Evolutionary conservation across 2,329 filamentous ascomycete species (phyloP).

Genomic region (Epichloe scottii): DNA sequence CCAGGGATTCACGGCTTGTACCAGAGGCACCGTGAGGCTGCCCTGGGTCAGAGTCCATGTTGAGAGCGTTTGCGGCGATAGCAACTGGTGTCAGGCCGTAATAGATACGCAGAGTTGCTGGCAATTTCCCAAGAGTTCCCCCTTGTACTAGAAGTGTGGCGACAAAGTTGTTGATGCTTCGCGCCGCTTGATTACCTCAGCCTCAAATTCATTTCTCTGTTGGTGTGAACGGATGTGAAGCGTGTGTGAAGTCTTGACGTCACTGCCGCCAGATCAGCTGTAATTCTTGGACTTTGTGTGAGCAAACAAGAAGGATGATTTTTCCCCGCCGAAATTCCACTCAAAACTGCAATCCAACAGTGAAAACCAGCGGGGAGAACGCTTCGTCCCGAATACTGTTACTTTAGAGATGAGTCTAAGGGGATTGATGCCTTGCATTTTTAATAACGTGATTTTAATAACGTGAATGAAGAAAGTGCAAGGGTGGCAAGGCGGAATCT

Average conservation of each 20-base stretch:
- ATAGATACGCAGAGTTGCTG: neutral
- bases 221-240: neutral
- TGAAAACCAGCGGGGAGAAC: neutral
- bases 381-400: neutral
- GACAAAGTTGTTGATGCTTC: neutral
- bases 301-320: neutral
- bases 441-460: neutral
- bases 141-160: neutral
- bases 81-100: neutral
- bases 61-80: neutral
- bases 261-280: neutral
- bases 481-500: neutral
- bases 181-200: neutral
- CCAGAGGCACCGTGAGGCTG: slow-evolving; percentile 9
- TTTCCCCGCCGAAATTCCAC: too few relatives aligned
- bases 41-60: slow-evolving; percentile 17
- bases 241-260: neutral
- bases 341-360: too few relatives aligned
- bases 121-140: neutral
- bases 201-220: neutral
- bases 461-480: neutral
- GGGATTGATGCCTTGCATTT: neutral
- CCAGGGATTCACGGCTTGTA: slow-evolving; percentile 14
- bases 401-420: neutral
- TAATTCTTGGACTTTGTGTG: neutral